Evolutionary conservation across 345 rosid genomes (phyloP), one percentile per base, ranked within the genome.

Genomic region (Euphorbia lathyris): DNA sequence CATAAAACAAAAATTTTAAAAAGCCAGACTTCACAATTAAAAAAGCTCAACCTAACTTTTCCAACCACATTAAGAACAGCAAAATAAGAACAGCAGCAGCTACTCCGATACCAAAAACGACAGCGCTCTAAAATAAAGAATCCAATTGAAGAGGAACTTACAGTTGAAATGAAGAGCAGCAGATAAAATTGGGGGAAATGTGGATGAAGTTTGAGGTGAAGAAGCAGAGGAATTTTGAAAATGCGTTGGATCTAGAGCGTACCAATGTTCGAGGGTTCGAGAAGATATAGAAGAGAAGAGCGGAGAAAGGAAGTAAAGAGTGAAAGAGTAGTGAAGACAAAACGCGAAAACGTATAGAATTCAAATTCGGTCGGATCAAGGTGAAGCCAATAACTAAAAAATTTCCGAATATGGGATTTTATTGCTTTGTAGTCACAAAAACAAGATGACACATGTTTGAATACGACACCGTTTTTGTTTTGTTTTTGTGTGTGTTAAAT

Each of bases 351-450:
- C n/a, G n/a, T n/a, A n/a, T n/a, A n/a, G n/a, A n/a, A n/a, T 30
- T 50, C 3, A 66, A 66, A 50, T 66, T 66, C 70, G 59, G 59
- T 51, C 22, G 11, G 34, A 16, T 38, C 62, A 34, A 55, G 50
- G 61, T 36, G 2, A 57, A n/a, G 5, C 23, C 22, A 63, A 36
- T 12, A 20, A 62, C 17, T 34, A 19, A 23, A 51, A 23, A 9
- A 10, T 11, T 12, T 22, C 27, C 1, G 27, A 19, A 30, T 50
- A 11, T 66, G 30, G 3, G 1, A 42, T 42, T n/a, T 50, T 30
- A 3, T 0, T 29, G 11, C 26, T 30, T 17, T 1, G 36, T 16
- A 25, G 58, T n/a, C n/a, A n/a, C n/a, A n/a, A n/a, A n/a, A n/a
- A n/a, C n/a, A n/a, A n/a, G n/a, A 16, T n/a, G 5, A 32, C n/a